Evolutionary conservation across 106 monocot genomes (phyloP).

Genomic region (Acorus gramineus): DNA sequence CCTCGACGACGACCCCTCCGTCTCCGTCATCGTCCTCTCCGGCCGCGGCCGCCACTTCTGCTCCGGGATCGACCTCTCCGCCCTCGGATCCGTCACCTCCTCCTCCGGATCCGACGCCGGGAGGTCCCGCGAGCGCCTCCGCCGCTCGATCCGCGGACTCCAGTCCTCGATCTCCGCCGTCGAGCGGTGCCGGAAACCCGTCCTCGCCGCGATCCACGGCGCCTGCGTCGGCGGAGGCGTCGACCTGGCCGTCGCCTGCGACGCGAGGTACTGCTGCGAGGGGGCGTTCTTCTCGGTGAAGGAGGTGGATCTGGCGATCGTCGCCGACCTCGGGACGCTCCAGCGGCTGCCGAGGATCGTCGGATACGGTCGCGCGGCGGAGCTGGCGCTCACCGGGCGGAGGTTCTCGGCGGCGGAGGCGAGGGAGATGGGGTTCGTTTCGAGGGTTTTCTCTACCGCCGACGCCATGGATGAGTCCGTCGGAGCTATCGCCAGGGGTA

Average conservation of each 20-base stretch:
- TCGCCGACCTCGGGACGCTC: slow-evolving; percentile 82
- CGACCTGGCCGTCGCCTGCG: slow-evolving; percentile 73
- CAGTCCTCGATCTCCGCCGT: slow-evolving; percentile 59
- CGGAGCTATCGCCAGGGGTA: slow-evolving; percentile 50
- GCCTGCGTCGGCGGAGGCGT: slow-evolving; percentile 86
- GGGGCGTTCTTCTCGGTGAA: slow-evolving; percentile 66
- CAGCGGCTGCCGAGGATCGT: slow-evolving; percentile 78
- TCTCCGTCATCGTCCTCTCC: slow-evolving; percentile 50
- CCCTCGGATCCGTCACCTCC: slow-evolving; percentile 23
- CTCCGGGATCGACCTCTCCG: slow-evolving; percentile 64
- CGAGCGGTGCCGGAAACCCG: slow-evolving; percentile 80
- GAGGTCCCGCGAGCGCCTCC: slow-evolving; percentile 21
- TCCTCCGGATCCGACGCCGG: background rate
- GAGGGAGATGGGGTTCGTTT: slow-evolving; percentile 75
- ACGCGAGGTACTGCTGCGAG: slow-evolving; percentile 58
- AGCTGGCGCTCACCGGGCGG: slow-evolving; percentile 74
- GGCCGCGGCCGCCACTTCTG: slow-evolving; percentile 73
- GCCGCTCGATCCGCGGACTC: slow-evolving; percentile 45
- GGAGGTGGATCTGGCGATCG: slow-evolving; percentile 80
- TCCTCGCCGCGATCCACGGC: slow-evolving; percentile 75
- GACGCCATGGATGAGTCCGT: slow-evolving; percentile 42
- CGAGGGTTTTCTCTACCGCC: slow-evolving; percentile 31
- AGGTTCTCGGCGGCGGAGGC: slow-evolving; percentile 56
- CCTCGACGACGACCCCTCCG: slow-evolving; percentile 51
- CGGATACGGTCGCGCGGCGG: slow-evolving; percentile 74